Conservation (phyloP, 2,329 filamentous ascomycete species). For the Bipolaris bicolor region DNA sequence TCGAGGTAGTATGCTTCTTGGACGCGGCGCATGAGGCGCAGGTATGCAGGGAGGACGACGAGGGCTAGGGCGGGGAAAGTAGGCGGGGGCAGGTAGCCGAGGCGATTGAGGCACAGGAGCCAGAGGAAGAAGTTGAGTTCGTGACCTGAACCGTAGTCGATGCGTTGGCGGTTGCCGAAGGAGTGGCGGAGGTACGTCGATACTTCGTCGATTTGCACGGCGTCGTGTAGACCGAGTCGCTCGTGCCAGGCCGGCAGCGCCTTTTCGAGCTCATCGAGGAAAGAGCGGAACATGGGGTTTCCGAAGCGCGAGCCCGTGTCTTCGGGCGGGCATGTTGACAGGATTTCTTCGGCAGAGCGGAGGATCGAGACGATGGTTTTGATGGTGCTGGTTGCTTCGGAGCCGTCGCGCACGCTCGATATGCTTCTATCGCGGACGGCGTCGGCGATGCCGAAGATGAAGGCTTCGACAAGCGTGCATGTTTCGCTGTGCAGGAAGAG, state of each 20-base stretch:
- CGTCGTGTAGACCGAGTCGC: slow-evolving; percentile 60
- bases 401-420: slow-evolving; percentile 61
- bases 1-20: slow-evolving; percentile 96
- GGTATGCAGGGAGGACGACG: slow-evolving; percentile 79
- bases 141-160: slow-evolving; percentile 97
- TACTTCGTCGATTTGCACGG: slow-evolving; percentile 69
- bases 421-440: slow-evolving; percentile 74
- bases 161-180: slow-evolving; percentile 79
- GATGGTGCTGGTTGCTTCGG: slow-evolving; percentile 66
- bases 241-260: slow-evolving; percentile 67
- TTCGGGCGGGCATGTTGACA: slow-evolving; percentile 75
- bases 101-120: slow-evolving; percentile 90
- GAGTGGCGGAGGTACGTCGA: slow-evolving; percentile 81
- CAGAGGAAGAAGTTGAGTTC: slow-evolving; percentile 97
- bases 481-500: slow-evolving; percentile 80
- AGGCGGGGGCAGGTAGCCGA: slow-evolving; percentile 65
- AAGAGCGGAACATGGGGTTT: slow-evolving; percentile 86
- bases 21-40: slow-evolving; percentile 82
- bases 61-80: slow-evolving; percentile 80
- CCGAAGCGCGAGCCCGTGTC: slow-evolving; percentile 94
- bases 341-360: slow-evolving; percentile 69
- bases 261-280: slow-evolving; percentile 69
- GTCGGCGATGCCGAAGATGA: slow-evolving; percentile 86
- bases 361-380: slow-evolving; percentile 72
- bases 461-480: slow-evolving; percentile 77